Evolutionary conservation across 2,329 filamentous ascomycete species (phyloP).

Genomic region (Talaromyces sp.): DNA sequence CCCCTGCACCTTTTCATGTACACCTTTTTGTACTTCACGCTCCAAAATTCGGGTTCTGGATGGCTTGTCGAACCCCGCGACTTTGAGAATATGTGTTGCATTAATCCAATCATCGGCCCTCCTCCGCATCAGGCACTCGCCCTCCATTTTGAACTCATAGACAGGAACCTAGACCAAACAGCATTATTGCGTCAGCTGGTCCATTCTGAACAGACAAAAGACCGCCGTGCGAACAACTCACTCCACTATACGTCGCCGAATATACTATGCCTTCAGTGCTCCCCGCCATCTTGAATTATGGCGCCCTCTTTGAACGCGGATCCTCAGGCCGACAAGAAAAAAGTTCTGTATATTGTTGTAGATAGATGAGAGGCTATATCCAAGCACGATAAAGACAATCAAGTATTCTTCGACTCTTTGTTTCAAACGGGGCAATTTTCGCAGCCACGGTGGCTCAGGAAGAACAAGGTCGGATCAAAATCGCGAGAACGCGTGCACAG

Average conservation of each 20-base stretch:
- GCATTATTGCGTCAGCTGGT: constrained; percentile 11
- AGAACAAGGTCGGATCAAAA: constrained; percentile 22
- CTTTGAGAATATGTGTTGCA: constrained; percentile 97
- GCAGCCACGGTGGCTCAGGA: constrained; percentile 32
- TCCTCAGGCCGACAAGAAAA: not conserved
- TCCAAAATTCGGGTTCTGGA: constrained; percentile 92
- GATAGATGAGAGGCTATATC: not conserved
- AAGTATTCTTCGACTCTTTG: not conserved
- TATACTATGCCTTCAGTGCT: constrained; percentile 51
- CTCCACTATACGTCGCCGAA: constrained; percentile 64
- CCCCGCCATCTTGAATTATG: constrained; percentile 31
- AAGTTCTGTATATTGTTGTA: not conserved
- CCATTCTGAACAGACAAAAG: constrained; percentile 3
- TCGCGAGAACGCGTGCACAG: constrained; percentile 15
- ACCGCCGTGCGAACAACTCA: constrained; percentile 30
- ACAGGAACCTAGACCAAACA: constrained; percentile 70
- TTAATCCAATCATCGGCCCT: constrained; percentile 97
- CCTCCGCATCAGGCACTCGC: constrained; percentile 93
- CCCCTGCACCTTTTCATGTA: constrained; percentile 96
- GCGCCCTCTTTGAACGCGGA: constrained; percentile 19
- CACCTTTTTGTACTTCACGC: constrained; percentile 92
- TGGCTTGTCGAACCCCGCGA: constrained; percentile 95
- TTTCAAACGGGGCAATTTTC: not conserved
- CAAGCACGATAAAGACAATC: constrained; percentile 15
- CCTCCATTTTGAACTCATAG: constrained; percentile 84